Evolutionary conservation across 306 rosid species (phyloP).

Genomic region (Trichosanthes truncata): DNA sequence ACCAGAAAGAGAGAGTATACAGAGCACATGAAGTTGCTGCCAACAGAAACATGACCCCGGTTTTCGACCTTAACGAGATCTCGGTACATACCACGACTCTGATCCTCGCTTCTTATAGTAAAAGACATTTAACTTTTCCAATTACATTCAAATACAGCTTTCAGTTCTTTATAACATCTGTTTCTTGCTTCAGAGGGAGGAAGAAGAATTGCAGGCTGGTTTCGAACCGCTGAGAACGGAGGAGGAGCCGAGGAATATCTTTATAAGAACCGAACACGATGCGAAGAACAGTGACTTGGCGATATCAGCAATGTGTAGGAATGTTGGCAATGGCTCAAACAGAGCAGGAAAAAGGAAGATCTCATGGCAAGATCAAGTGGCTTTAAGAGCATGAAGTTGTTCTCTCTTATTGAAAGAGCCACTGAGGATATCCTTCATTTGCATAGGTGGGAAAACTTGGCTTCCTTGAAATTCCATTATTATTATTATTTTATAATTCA

Average conservation of each 20-base stretch:
- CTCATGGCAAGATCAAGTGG: conserved; percentile 96
- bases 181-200: conserved; percentile 48
- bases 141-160: neutral
- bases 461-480: neutral
- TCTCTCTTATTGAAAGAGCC: neutral
- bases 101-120: neutral
- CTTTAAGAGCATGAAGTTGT: conserved; percentile 58
- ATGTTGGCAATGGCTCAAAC: conserved; percentile 53
- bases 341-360: conserved; percentile 87
- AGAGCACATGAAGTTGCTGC: conserved; percentile 40
- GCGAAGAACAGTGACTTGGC: conserved; percentile 57
- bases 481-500: neutral
- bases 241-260: conserved; percentile 58
- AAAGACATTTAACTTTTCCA: neutral
- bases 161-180: neutral
- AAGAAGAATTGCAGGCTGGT: conserved; percentile 59
- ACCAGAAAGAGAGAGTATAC: conserved; percentile 42
- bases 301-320: conserved; percentile 59
- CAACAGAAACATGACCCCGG: conserved; percentile 20
- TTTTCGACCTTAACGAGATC: conserved; percentile 74
- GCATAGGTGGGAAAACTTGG: neutral
- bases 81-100: conserved; percentile 37
- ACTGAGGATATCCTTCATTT: neutral
- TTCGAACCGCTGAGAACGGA: conserved; percentile 33
- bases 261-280: conserved; percentile 34